Conservation (phyloP, 352 stramenopile genomes). For the Phytophthora agathidicida region DNA sequence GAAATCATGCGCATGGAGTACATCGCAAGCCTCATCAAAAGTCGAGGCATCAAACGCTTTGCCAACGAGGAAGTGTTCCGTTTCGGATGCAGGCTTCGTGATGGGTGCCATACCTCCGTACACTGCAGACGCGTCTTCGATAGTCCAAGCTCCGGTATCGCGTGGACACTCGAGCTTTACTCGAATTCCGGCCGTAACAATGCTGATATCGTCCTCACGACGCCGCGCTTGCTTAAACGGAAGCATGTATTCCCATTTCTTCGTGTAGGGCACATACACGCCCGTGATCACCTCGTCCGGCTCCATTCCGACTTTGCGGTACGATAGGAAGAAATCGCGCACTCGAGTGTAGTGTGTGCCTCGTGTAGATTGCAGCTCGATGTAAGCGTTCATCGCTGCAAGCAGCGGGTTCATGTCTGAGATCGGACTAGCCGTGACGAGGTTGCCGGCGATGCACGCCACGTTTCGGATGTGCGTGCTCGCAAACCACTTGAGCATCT, state of each 20-base stretch:
- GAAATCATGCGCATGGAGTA: constrained; percentile 90
- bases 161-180: constrained; percentile 73
- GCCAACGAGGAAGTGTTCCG: constrained; percentile 77
- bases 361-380: constrained; percentile 58
- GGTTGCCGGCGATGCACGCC: constrained; percentile 95
- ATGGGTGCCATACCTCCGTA: constrained; percentile 78
- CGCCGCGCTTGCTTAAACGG: constrained; percentile 96
- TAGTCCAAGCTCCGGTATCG: constrained; percentile 79
- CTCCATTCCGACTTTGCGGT: constrained; percentile 92
- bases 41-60: constrained; percentile 81
- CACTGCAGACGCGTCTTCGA: constrained; percentile 59
- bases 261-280: constrained; percentile 90
- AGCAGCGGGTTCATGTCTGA: constrained; percentile 98
- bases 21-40: constrained; percentile 83
- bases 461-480: constrained; percentile 98
- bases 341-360: constrained; percentile 62
- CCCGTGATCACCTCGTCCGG: constrained; percentile 91
- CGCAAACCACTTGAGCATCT: constrained; percentile 97
- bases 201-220: constrained; percentile 97
- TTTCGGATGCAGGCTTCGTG: constrained; percentile 58
- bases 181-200: constrained; percentile 95
- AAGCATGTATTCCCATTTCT: constrained; percentile 92
- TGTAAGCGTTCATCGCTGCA: constrained; percentile 80
- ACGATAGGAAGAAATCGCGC: constrained; percentile 95
- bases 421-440: constrained; percentile 97